Conservation (phyloP, 2,329 filamentous ascomycete genomes). For the Chaetomium olivaceum region DNA sequence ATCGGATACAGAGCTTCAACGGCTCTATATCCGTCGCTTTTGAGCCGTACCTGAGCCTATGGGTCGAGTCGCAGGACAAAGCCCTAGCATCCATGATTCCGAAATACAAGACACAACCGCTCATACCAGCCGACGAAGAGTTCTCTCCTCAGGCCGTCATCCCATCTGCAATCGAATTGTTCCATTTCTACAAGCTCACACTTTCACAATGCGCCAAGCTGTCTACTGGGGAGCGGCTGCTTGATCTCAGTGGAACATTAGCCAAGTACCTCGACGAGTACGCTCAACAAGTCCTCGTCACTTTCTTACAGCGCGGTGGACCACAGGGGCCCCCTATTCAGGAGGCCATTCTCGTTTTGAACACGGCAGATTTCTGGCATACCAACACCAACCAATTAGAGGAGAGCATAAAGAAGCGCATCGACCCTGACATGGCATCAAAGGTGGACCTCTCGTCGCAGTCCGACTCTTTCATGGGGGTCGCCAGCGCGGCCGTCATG, state of each 20-base stretch:
- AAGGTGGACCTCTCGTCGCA: constrained; percentile 89
- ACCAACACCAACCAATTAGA: constrained; percentile 89
- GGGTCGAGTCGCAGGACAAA: constrained; percentile 95
- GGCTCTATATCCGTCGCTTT: constrained; percentile 95
- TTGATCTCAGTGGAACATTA: constrained; percentile 82
- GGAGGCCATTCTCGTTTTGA: constrained; percentile 82
- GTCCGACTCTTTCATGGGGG: constrained; percentile 91
- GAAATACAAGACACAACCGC: constrained; percentile 79
- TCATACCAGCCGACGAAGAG: constrained; percentile 82
- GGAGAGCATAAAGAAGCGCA: constrained; percentile 87
- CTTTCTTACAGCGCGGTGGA: constrained; percentile 62
- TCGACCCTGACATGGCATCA: constrained; percentile 74
- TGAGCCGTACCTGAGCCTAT: constrained; percentile 93
- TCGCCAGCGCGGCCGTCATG: constrained; percentile 84
- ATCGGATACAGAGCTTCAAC: constrained; percentile 75
- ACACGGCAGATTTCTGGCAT: constrained; percentile 98
- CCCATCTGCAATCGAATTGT: constrained; percentile 90
- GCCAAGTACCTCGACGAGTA: constrained; percentile 95
- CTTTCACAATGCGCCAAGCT: constrained; percentile 94
- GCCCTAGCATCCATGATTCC: constrained; percentile 82
- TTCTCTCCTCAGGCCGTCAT: constrained; percentile 90
- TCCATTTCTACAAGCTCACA: constrained; percentile 93
- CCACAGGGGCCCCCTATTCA: constrained; percentile 60
- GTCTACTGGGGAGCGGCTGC: constrained; percentile 82
- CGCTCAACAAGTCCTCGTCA: constrained; percentile 84